Evolutionary conservation across 73 alveolate species (phyloP).

Genomic region (Symbiodinium pilosum): DNA sequence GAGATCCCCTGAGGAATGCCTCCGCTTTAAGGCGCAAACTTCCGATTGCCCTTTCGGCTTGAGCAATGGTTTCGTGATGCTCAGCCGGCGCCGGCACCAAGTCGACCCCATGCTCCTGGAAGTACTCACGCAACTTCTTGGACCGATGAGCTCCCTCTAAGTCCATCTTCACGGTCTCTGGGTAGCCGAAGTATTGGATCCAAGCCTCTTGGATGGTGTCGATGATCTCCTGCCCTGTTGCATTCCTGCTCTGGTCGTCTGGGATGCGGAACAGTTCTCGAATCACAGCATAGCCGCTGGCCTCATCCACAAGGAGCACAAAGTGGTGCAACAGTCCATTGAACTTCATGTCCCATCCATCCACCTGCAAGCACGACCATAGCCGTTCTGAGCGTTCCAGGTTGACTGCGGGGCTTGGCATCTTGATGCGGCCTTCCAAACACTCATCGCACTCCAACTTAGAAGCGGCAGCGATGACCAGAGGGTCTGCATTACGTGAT

Average conservation of each 20-base stretch:
- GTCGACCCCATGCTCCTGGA: conserved; percentile 16
- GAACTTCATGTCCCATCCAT: neutral
- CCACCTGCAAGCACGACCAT: conserved; percentile 24
- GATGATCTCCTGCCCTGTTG: neutral
- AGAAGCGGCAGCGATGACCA: neutral
- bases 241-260: neutral
- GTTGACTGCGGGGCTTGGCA: neutral
- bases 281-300: neutral
- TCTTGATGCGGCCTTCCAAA: neutral
- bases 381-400: neutral
- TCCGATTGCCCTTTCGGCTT: conserved; percentile 17
- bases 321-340: neutral
- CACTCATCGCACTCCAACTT: neutral
- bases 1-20: neutral
- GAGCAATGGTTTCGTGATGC: conserved; percentile 12
- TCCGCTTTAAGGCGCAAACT: neutral
- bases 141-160: conserved; percentile 15
- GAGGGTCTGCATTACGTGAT: neutral
- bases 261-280: neutral
- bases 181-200: conserved; percentile 35
- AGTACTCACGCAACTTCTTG: neutral
- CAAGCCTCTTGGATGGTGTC: neutral
- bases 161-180: neutral
- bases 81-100: neutral
- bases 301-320: conserved; percentile 25